A percentile compares a stretch with the other conserved stretches of the same genome.
These are phyloP conservation scores for Allantophomopsis cytisporea DNA, from an alignment of 2,329 filamentous ascomycete genomes.

Conservation along the genomic window DNA sequence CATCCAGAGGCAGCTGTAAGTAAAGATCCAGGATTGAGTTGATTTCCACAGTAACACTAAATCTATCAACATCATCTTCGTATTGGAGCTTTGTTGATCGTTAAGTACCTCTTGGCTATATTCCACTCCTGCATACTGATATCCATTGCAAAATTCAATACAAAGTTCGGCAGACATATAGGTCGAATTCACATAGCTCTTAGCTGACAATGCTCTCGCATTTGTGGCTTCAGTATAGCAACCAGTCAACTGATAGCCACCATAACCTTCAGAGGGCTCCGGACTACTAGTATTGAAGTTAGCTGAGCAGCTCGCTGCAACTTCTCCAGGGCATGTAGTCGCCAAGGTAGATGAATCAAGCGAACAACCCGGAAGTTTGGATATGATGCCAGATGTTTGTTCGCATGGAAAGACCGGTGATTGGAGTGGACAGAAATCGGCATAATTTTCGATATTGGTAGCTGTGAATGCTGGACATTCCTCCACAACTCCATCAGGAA, in stretches of 20 bases:
- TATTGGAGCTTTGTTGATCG: too few relatives aligned
- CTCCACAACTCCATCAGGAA: constrained; percentile 47
- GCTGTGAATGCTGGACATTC: constrained; percentile 59
- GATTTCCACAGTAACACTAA: neutral
- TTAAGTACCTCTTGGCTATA: neutral
- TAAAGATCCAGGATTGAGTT: neutral
- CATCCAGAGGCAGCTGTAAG: neutral
- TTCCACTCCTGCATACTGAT: constrained; percentile 1
- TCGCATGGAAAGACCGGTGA: constrained; percentile 45
- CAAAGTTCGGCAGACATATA: neutral
- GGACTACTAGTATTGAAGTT: neutral
- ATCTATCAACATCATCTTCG: neutral
- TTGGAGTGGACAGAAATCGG: constrained; percentile 47
- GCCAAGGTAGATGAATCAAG: neutral
- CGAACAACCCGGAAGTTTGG: constrained; percentile 46
- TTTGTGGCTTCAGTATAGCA: constrained; percentile 1
- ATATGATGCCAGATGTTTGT: constrained; percentile 39
- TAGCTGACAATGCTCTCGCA: neutral
- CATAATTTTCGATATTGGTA: constrained; percentile 42
- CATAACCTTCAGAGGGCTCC: constrained; percentile 8
- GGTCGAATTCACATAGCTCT: neutral
- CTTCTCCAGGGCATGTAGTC: constrained; percentile 4
- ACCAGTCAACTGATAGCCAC: neutral
- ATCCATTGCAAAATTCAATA: neutral
- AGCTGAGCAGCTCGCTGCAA: constrained; percentile 1